Base-by-base conservation (phyloP, 805 yeast genomes). In the Torulaspora quercuum region DNA sequence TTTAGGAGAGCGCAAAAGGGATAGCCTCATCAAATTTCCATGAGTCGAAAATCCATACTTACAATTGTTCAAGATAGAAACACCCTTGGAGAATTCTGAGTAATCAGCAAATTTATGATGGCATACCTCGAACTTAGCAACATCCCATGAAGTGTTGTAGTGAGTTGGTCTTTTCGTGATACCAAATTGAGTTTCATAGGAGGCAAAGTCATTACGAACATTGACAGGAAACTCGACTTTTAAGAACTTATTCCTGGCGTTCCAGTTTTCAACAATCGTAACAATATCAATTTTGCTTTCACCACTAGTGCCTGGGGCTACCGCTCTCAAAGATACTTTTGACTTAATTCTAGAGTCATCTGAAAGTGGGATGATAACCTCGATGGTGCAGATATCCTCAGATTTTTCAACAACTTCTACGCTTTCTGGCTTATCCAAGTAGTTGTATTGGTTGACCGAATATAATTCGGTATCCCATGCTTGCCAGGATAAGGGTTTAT, bases 381-480 rank as follows among this genome's bases (percentile, higher is more conserved):
- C 65, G 21, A 89, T 65, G 0, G 88, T 71, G 1, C 82, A 75
- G 39, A 76, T 72, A 30, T 82, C 65, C 20, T 82, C 80, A 0
- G 70, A 48, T 0, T 65, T 63, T 17, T 59, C 62, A 15, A 69
- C 66, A 9, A 68, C 59, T 4, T 46, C 41, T 20, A 67, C 61
- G 5, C 52, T 52, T 22, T 59, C 52, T 7, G 53, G 37, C n/a
- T 49, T 46, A 4, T 53, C 50, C 17, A 80, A 59, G 46, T 78
- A 76, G 37, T 66, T 67, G 55, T 73, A 77, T 53, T 82, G 87
- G 50, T 82, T 86, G 39, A 86, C 72, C 0, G 95, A 84, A 56
- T 76, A 92, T 41, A 88, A 70, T 57, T 90, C 98, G 0, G 97
- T 90, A 58, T 90, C 98, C 98, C 98, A 90, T 1, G 97, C 97